These are phyloP conservation scores for Dipodascopsis uninucleata DNA, from an alignment of 805 yeast species.

Conservation along the genomic window DNA sequence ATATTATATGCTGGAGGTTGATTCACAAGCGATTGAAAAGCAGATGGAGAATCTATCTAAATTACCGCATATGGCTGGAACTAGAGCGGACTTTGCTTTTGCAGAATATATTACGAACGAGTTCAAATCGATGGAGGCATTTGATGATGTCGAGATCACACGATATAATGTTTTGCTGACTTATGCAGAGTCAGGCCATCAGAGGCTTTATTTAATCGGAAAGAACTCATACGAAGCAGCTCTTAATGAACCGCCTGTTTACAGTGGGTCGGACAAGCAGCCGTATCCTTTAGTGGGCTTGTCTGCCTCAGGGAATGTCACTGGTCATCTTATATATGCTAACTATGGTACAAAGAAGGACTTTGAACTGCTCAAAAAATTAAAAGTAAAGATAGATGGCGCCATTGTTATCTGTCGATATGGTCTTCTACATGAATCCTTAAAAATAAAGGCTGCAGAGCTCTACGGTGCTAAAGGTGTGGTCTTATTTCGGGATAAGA, in stretches of 20 bases:
- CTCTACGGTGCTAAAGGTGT: slow-evolving; percentile 65
- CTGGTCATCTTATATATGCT: slow-evolving; percentile 61
- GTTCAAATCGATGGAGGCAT: slow-evolving; percentile 39
- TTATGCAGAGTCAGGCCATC: slow-evolving; percentile 49
- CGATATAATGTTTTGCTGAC: slow-evolving; percentile 57
- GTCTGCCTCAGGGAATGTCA: slow-evolving; percentile 70
- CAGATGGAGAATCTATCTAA: slow-evolving; percentile 68
- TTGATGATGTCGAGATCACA: slow-evolving; percentile 43
- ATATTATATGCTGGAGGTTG: slow-evolving; percentile 51
- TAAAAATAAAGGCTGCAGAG: slow-evolving; percentile 72
- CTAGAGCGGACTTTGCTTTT: slow-evolving; percentile 75
- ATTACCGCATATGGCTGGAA: slow-evolving; percentile 85
- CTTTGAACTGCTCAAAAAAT: slow-evolving; percentile 45
- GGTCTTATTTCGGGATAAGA: slow-evolving; percentile 67
- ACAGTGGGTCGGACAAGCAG: slow-evolving; percentile 11
- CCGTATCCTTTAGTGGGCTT: slow-evolving; percentile 62
- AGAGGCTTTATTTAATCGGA: slow-evolving; percentile 8
- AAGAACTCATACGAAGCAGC: slow-evolving; percentile 10
- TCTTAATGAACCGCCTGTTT: slow-evolving; percentile 17
- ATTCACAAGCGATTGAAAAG: slow-evolving; percentile 55
- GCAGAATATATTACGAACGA: slow-evolving; percentile 61
- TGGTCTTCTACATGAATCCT: slow-evolving; percentile 64
- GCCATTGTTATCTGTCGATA: slow-evolving; percentile 65
- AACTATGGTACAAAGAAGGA: slow-evolving; percentile 66
- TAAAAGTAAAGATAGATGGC: slow-evolving; percentile 50